Evolutionary conservation across 306 rosid genomes (phyloP), one percentile per base, ranked within the genome.

Genomic region (Dalbergia cochinchinensis): DNA sequence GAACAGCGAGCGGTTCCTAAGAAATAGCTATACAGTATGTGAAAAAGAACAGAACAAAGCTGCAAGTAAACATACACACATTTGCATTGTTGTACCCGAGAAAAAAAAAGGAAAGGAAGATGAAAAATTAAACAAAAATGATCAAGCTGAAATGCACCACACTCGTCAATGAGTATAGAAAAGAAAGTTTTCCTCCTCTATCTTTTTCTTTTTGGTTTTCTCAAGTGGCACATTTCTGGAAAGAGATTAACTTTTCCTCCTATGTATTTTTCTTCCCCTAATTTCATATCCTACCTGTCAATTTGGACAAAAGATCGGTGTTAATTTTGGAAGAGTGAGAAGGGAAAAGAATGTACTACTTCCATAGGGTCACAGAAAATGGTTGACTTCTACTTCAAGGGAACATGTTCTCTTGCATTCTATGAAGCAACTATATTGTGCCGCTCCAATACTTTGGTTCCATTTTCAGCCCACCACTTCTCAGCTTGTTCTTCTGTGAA

Each of bases 381-480:
- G 65, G 75, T 80, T 80, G 48, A 34, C 74, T 55, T 67, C 73
- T 70, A 66, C 39, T 73, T 81, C 61, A 67, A 69, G 78, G 81
- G n/a, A 51, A 67, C 66, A 15, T 10, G 42, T 65, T 76, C 80
- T 34, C 71, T 64, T 77, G 86, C 86, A 70, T 75, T 64, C 87
- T 86, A 89, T 37, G 86, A 67, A 84, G 83, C 73, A 80, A 69
- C 84, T 83, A 90, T 55, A 47, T 83, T 88, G 86, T 86, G 87
- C 64, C 86, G 91, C 78, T 92, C 94, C 54, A 91, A 88, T 50
- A 92, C 85, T 82, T 71, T 88, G 54, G 84, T 54, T 33, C 94
- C 97, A 60, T 92, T 83, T 86, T 95, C 94, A 53, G 94, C 81
- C 99, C 99, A 95, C 99, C 99, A 95, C 69, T 82, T 88, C 45